Evolutionary conservation across 1,284 basidiomycete genomes (phyloP).

Genomic region (Pseudozyma pruni): DNA sequence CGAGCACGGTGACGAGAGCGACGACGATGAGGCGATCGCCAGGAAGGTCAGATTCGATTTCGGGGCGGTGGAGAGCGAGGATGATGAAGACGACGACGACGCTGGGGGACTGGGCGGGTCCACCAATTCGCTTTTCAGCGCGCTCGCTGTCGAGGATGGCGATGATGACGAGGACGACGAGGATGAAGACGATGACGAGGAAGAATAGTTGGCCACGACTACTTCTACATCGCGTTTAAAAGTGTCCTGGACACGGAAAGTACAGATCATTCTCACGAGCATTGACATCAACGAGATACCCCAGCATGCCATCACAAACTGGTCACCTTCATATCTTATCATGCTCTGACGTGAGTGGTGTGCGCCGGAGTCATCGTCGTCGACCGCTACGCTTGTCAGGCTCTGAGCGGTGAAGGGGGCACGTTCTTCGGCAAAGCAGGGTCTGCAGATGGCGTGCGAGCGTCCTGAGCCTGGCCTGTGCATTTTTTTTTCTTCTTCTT

Average conservation of each 20-base stretch:
- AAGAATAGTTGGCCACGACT: too few relatives aligned
- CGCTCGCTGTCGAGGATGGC: conserved; percentile 39
- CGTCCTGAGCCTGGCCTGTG: conserved; percentile 11
- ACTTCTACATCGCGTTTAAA: too few relatives aligned
- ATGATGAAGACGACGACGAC: conserved; percentile 12
- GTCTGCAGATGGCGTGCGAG: conserved; percentile 26
- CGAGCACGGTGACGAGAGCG: conserved; percentile 1
- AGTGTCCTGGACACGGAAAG: too few relatives aligned
- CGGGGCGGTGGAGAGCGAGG: conserved; percentile 15
- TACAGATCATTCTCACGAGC: background rate
- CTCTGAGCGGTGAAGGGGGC: too few relatives aligned
- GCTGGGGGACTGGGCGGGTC: conserved; percentile 4
- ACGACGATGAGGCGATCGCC: conserved; percentile 24
- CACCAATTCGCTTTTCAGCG: conserved; percentile 31
- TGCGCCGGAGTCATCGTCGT: too few relatives aligned
- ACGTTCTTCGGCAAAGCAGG: conserved; percentile 10
- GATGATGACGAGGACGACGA: conserved; percentile 35
- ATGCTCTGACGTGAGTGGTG: too few relatives aligned
- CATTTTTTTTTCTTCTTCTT: conserved; percentile 8
- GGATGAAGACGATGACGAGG: conserved; percentile 14
- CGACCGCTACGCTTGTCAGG: too few relatives aligned
- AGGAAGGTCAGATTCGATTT: conserved; percentile 34
- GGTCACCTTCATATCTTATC: too few relatives aligned
- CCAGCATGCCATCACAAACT: too few relatives aligned
- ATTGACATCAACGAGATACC: conserved; percentile 11